Base-by-base conservation (phyloP, 768 basidiomycete species). In the Mrakia frigida region DNA sequence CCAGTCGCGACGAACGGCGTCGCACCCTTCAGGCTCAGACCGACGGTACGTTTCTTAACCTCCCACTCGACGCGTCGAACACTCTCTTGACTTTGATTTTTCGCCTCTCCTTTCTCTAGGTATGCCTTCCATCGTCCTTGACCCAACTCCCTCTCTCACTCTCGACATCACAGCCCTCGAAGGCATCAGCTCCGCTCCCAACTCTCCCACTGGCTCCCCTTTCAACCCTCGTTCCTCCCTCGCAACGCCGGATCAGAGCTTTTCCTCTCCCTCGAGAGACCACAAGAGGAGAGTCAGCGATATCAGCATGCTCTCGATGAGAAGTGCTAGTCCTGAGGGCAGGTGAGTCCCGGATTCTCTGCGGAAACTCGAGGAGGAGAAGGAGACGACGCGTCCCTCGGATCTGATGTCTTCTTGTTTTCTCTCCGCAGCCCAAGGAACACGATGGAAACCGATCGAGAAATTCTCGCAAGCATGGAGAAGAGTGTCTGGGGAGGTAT, bases 1-100 rank as follows among this genome's bases (percentile, higher is more conserved):
- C 85, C 1, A 78, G 85, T 75, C 84, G 86, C 71, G 87, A 89
- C 4, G 59, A 71, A 16, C 68, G 60, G 9, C 56, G 35, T 18
- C 10, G 52, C 11, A 59, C 75, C 11, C 53, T 69, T 31, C 56
- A 46, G 37, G 35, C 60, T 37, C 43, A 60, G 11, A 39, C 67
- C 1, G 74, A 39, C 25, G 65, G 52, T 73, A 4, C 21, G 37
- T 31, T 0, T 28, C 28, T 50, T 53, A 50, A 1, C n/a, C 33
- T n/a, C 37, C 39, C 31, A 1, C 10, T 18, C 13, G 14, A 1
- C 23, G 18, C 31, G 11, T 33, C 50, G 25, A 28, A 18, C 6
- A 3, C 28, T 9, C 25, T n/a, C n/a, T n/a, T n/a, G 14, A 46
- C 43, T n/a, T n/a, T 46, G 23, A 43, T 10, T 16, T 31, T 10